A percentile compares a stretch with the other conserved stretches of the same genome.
phyloP scores from a whole-genome alignment of 768 basidiomycete genomes.

The Solioccasus polychromus region DNA sequence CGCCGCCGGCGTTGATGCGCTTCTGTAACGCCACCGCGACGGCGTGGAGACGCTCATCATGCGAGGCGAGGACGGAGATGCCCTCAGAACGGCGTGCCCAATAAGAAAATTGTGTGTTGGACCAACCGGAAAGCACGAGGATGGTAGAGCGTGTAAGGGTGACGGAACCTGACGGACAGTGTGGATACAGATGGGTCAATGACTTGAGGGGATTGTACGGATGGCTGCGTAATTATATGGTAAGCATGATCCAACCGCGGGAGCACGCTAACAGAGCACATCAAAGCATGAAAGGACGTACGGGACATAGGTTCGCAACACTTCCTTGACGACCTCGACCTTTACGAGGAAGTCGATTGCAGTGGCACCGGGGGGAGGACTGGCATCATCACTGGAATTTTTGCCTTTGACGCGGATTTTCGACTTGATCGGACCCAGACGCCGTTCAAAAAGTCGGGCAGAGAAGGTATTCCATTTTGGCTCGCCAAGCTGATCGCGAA shows the following conservation, averaged over 20 bases:
- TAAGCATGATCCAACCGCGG: constrained; percentile 19
- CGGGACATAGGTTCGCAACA: constrained; percentile 47
- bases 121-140: constrained; percentile 49
- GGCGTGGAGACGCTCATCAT: constrained; percentile 39
- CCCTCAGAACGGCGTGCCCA: constrained; percentile 53
- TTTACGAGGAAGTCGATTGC: constrained; percentile 52
- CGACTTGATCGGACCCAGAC: constrained; percentile 39
- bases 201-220: constrained; percentile 53
- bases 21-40: constrained; percentile 41
- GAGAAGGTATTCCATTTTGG: constrained; percentile 46
- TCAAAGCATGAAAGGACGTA: constrained; percentile 29
- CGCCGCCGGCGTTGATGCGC: constrained; percentile 36
- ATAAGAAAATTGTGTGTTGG: constrained; percentile 53
- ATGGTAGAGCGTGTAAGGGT: constrained; percentile 47
- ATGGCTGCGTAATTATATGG: constrained; percentile 36
- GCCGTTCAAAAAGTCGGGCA: constrained; percentile 45
- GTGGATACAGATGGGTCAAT: constrained; percentile 37
- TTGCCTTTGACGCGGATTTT: constrained; percentile 33
- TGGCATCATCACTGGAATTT: constrained; percentile 26
- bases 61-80: constrained; percentile 42
- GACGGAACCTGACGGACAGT: constrained; percentile 41
- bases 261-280: constrained; percentile 5
- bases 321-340: constrained; percentile 51
- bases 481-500: constrained; percentile 42
- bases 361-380: constrained; percentile 35